A percentile compares a stretch with the other conserved stretches of the same genome.
Evolutionary conservation across 2,329 filamentous ascomycete species (phyloP).

Genomic region (Didymella arachidicola): DNA sequence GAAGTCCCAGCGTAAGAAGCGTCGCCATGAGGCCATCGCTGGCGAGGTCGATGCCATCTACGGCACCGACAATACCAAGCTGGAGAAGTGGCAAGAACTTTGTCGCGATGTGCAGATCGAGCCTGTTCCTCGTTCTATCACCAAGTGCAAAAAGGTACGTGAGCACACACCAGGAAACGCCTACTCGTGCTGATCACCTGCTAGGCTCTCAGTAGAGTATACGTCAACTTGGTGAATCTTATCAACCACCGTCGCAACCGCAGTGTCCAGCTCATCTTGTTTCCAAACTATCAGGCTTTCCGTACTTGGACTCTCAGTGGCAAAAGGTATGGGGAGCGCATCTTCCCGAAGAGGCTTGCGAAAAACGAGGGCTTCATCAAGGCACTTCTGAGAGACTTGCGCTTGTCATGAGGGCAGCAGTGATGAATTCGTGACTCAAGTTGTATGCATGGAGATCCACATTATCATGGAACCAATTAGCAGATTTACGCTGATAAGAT

Average conservation of each 20-base stretch:
- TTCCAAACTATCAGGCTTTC: constrained; percentile 24
- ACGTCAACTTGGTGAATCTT: constrained; percentile 36
- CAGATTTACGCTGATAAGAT: no score
- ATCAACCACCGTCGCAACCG: constrained; percentile 35
- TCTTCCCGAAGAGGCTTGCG: constrained; percentile 29
- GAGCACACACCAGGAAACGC: neutral
- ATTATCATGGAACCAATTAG: neutral
- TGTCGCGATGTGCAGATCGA: constrained; percentile 29
- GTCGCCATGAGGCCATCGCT: constrained; percentile 13
- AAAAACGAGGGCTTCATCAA: constrained; percentile 37
- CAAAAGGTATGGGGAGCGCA: constrained; percentile 5
- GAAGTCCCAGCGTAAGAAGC: constrained; percentile 10
- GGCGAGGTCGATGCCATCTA: constrained; percentile 25
- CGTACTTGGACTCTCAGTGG: constrained; percentile 20
- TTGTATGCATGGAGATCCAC: neutral
- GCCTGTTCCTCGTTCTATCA: constrained; percentile 26
- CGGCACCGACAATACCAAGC: constrained; percentile 18
- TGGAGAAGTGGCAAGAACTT: constrained; percentile 35
- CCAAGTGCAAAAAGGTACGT: constrained; percentile 36
- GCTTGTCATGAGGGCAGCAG: neutral
- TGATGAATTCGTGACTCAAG: neutral
- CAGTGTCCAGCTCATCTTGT: constrained; percentile 18
- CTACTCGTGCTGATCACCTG: neutral
- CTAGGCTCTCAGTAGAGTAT: constrained; percentile 28
- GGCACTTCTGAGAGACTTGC: constrained; percentile 20